These are phyloP conservation scores for Zea luxurians DNA, from an alignment of 176 grass and related monocot genomes.

Conservation along the genomic window DNA sequence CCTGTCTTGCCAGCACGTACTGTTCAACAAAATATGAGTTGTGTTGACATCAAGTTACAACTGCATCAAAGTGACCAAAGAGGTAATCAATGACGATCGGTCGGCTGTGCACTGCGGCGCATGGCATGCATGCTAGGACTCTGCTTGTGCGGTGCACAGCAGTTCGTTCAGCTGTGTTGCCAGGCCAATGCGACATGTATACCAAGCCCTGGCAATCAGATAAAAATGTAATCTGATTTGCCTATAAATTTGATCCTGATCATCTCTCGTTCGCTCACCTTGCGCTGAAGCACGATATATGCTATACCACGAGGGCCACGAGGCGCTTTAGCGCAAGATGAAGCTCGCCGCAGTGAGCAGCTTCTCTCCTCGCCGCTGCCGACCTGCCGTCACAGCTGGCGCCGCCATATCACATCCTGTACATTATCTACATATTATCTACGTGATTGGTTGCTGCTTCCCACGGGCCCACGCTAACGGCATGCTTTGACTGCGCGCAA, in stretches of 20 bases:
- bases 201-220: neutral
- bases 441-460: too few relatives aligned
- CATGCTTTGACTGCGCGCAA: too few relatives aligned
- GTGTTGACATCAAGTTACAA: neutral
- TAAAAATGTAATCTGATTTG: neutral
- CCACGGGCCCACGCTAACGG: too few relatives aligned
- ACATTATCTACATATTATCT: too few relatives aligned
- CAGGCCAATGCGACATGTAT: too few relatives aligned
- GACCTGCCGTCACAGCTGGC: neutral
- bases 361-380: neutral
- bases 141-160: neutral
- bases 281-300: too few relatives aligned
- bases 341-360: neutral
- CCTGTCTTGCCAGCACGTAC: slow-evolving; percentile 29
- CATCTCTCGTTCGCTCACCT: neutral
- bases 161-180: too few relatives aligned
- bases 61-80: slow-evolving; percentile 5
- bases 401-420: too few relatives aligned
- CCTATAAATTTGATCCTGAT: neutral
- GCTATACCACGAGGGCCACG: too few relatives aligned
- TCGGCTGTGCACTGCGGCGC: neutral
- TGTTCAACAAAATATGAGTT: slow-evolving; percentile 16
- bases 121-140: too few relatives aligned
- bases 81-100: too few relatives aligned
- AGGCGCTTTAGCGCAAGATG: too few relatives aligned